A percentile compares a stretch with the other conserved stretches of the same genome.
These are phyloP conservation scores for Cystobasidium onofrii DNA, from an alignment of 768 basidiomycete genomes.

Conservation along the genomic window DNA sequence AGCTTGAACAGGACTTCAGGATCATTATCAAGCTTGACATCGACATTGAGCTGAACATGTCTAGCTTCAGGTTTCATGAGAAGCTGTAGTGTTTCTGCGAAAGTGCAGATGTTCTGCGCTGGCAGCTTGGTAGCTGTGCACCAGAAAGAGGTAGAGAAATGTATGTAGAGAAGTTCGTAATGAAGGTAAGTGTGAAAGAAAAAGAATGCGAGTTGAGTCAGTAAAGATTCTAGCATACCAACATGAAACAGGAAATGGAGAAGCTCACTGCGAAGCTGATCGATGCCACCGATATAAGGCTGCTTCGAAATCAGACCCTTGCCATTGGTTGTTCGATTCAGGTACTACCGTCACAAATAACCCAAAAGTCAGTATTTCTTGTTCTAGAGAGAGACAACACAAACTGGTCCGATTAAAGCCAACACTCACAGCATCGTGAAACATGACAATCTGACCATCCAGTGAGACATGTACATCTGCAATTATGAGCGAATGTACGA, in stretches of 20 bases:
- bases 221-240: too few species aligned
- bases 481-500: background rate
- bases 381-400: background rate
- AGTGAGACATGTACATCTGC: slow-evolving; percentile 89
- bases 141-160: background rate
- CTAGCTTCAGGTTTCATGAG: slow-evolving; percentile 57
- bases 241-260: background rate
- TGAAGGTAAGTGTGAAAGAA: too few species aligned
- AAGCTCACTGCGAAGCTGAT: slow-evolving; percentile 61
- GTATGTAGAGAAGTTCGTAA: too few species aligned
- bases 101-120: slow-evolving; percentile 79
- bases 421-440: slow-evolving; percentile 72
- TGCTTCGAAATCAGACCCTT: slow-evolving; percentile 63
- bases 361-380: too few species aligned
- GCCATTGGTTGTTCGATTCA: slow-evolving; percentile 70
- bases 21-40: slow-evolving; percentile 88
- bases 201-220: too few species aligned
- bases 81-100: slow-evolving; percentile 67
- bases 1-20: slow-evolving; percentile 73
- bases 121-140: slow-evolving; percentile 45
- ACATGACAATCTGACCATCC: slow-evolving; percentile 84
- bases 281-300: slow-evolving; percentile 62
- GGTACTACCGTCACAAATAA: slow-evolving; percentile 44
- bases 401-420: slow-evolving; percentile 36
- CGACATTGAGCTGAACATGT: slow-evolving; percentile 53